phyloP scores from a whole-genome alignment of 768 basidiomycete species.

The Podaxis rugospora region DNA sequence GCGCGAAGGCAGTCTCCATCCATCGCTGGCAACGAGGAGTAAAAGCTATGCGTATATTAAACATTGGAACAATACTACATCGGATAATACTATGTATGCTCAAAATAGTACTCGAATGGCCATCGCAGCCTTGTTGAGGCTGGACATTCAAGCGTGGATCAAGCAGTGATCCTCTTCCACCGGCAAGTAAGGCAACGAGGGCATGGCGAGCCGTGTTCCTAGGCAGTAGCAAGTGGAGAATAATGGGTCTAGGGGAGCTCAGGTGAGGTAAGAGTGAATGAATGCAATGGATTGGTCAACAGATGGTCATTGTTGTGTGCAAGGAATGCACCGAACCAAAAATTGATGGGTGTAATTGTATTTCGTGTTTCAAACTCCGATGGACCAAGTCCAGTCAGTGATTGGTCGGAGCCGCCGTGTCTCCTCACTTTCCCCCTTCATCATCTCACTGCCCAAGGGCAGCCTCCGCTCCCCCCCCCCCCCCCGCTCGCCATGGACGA shows the following conservation, averaged over 20 bases:
- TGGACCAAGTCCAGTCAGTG: slow-evolving; percentile 25
- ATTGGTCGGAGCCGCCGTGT: slow-evolving; percentile 24
- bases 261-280: background rate
- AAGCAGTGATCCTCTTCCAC: slow-evolving; percentile 61
- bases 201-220: slow-evolving; percentile 70
- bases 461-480: slow-evolving; percentile 20
- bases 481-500: slow-evolving; percentile 46
- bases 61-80: slow-evolving; percentile 11
- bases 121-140: slow-evolving; percentile 39
- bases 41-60: background rate
- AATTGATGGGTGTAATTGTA: slow-evolving; percentile 13
- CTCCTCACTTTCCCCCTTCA: slow-evolving; percentile 28
- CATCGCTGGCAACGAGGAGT: background rate
- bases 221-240: slow-evolving; percentile 70
- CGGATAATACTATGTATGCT: slow-evolving; percentile 34
- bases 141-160: slow-evolving; percentile 80
- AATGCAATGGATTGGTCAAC: background rate
- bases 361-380: slow-evolving; percentile 13
- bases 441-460: slow-evolving; percentile 28
- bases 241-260: slow-evolving; percentile 15
- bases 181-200: slow-evolving; percentile 77
- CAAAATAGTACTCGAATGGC: slow-evolving; percentile 78
- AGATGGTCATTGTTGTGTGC: background rate
- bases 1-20: background rate
- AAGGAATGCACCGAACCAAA: background rate